Conservation (phyloP, 2,329 filamentous ascomycete species). For the Apiospora arundinis region DNA sequence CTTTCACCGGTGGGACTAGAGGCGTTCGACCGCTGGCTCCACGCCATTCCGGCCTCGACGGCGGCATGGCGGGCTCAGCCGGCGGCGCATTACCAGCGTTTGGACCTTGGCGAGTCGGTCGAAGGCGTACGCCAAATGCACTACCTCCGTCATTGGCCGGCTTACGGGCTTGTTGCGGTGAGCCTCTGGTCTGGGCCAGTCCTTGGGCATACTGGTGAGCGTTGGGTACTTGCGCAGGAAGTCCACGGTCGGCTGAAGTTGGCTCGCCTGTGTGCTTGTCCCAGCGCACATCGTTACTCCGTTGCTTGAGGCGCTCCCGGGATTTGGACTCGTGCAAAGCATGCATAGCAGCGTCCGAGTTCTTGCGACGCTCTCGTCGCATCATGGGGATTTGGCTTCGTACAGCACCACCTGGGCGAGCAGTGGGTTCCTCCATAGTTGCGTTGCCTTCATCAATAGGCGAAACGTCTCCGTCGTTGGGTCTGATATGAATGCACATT, state of each 20-base stretch:
- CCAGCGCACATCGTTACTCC: slow-evolving; percentile 56
- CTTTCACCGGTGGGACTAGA: slow-evolving; percentile 68
- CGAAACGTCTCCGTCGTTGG: slow-evolving; percentile 51
- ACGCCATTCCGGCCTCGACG: slow-evolving; percentile 68
- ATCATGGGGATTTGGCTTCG: slow-evolving; percentile 57
- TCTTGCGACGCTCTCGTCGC: slow-evolving; percentile 57
- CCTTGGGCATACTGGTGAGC: slow-evolving; percentile 52
- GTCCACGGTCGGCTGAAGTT: slow-evolving; percentile 61
- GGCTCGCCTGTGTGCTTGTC: slow-evolving; percentile 72
- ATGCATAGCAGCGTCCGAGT: slow-evolving; percentile 46
- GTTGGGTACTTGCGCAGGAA: slow-evolving; percentile 58
- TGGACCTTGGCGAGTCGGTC: slow-evolving; percentile 26
- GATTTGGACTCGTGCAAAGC: slow-evolving; percentile 48
- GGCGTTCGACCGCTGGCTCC: slow-evolving; percentile 73
- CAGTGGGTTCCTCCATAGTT: slow-evolving; percentile 31
- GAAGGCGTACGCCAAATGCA: slow-evolving; percentile 40
- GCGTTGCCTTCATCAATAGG: slow-evolving; percentile 56
- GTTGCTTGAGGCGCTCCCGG: slow-evolving; percentile 26
- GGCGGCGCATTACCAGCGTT: neutral
- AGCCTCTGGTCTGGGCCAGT: slow-evolving; percentile 36
- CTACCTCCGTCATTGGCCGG: neutral
- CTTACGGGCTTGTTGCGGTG: slow-evolving; percentile 49
- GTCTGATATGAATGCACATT: slow-evolving; percentile 32
- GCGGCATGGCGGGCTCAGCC: slow-evolving; percentile 21
- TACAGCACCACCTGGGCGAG: slow-evolving; percentile 33